These are phyloP conservation scores for Aureobasidium pullulans DNA, from an alignment of 2,329 filamentous ascomycete species.

Conservation along the genomic window DNA sequence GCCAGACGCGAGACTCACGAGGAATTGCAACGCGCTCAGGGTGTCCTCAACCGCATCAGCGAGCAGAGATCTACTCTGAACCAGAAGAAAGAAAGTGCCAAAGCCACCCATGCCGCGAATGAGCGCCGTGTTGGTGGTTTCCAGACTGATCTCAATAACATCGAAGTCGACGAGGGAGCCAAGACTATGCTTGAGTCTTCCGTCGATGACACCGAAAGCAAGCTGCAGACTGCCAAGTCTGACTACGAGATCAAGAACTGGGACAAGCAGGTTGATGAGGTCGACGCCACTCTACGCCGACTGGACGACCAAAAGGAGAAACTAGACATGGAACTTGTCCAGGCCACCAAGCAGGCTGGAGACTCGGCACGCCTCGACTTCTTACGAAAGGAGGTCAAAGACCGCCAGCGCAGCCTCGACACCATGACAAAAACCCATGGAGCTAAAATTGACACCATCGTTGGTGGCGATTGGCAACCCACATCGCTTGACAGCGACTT, in stretches of 20 bases:
- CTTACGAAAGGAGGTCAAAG: slow-evolving; percentile 69
- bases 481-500: slow-evolving; percentile 64
- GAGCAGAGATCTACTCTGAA: slow-evolving; percentile 63
- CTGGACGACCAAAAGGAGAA: slow-evolving; percentile 66
- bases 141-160: slow-evolving; percentile 61
- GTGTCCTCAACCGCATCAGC: slow-evolving; percentile 63
- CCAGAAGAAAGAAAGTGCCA: slow-evolving; percentile 67
- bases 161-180: slow-evolving; percentile 78
- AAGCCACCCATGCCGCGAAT: slow-evolving; percentile 63
- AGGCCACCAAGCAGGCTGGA: slow-evolving; percentile 71
- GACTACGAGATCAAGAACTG: slow-evolving; percentile 58
- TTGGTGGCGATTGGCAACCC: slow-evolving; percentile 62
- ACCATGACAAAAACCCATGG: slow-evolving; percentile 71
- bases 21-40: slow-evolving; percentile 69
- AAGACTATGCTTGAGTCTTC: slow-evolving; percentile 70
- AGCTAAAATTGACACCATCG: slow-evolving; percentile 56
- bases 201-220: slow-evolving; percentile 59
- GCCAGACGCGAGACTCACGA: slow-evolving; percentile 64
- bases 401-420: slow-evolving; percentile 65
- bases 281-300: slow-evolving; percentile 57
- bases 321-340: slow-evolving; percentile 72
- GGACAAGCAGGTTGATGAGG: slow-evolving; percentile 62
- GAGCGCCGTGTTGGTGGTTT: slow-evolving; percentile 61
- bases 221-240: slow-evolving; percentile 55
- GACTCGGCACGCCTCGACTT: slow-evolving; percentile 80